These are phyloP conservation scores for Colletotrichum sp. DNA, from an alignment of 2,329 filamentous ascomycete species.

Conservation along the genomic window DNA sequence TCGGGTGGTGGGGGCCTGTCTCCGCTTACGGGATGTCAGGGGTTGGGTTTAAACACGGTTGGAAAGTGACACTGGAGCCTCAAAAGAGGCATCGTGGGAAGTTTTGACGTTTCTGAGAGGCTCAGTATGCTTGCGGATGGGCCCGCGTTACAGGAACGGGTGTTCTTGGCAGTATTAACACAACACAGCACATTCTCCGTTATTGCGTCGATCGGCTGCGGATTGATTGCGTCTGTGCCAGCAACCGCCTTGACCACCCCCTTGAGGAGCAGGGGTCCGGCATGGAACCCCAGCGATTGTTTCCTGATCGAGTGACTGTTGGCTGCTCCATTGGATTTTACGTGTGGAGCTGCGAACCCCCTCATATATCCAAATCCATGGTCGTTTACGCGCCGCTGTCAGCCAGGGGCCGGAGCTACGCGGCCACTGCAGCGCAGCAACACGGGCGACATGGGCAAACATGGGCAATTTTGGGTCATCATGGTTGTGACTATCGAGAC, in stretches of 20 bases:
- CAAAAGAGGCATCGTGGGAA: not conserved
- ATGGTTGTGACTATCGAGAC: not conserved
- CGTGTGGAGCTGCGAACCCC: conserved; percentile 1
- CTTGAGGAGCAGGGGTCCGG: not conserved
- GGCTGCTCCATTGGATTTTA: not conserved
- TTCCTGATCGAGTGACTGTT: conserved; percentile 1
- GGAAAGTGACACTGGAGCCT: not conserved
- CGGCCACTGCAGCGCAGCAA: not conserved
- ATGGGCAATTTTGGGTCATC: not conserved
- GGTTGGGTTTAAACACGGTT: not conserved
- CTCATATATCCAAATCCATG: conserved; percentile 2
- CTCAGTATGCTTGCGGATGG: not conserved
- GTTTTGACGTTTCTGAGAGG: not conserved
- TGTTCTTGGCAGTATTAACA: conserved; percentile 9
- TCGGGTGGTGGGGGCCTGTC: not conserved
- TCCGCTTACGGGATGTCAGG: not conserved
- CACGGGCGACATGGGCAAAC: not conserved
- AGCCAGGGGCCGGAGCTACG: not conserved
- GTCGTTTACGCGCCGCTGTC: conserved; percentile 2
- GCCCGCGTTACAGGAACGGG: not conserved
- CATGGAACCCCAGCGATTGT: not conserved
- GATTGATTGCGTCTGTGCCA: conserved; percentile 11
- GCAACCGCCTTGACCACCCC: not conserved
- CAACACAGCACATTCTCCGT: conserved; percentile 7
- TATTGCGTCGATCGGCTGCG: conserved; percentile 9